Base-by-base conservation (phyloP, 257 asterid species). In the Fraxinus pennsylvanica region DNA sequence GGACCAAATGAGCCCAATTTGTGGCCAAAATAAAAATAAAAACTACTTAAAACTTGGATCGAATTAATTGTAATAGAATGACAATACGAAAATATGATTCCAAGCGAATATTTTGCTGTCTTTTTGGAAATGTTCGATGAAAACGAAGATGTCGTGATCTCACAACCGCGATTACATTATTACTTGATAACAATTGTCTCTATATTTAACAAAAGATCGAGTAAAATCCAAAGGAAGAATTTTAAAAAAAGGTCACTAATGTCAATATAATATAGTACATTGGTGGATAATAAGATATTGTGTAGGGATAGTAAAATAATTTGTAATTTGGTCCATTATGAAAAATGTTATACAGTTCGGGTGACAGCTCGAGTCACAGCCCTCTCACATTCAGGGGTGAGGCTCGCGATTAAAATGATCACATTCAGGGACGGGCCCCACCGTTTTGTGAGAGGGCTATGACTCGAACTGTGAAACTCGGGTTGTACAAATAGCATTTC, bases 1-100 rank as follows among this genome's bases (percentile, higher is more conserved):
- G 82, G 70, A 85, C 86, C 32, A 83, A 50, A 8, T 65, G 22
- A 17, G 15, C 2, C 45, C 4, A 52, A 30, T 22, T 63, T 63
- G 35, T 63, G 69, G 17, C 69, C 17, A 63, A 27, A 63, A 25
- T 17, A 12, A 12, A 63, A 22, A 22, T 25, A 63, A 6, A 27
- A 25, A 61, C 5, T 9, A 10, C 10, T 21, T 17, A 9, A 63
- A 0, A 63, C 19, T 10, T 10, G 17, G 15, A 4, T 63, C 19
- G 0, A 38, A 54, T 1, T 3, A 17, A 32, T 33, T 54, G 19
- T 19, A 0, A 3, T 33, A 9, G 1, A 22, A 25, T 47, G 59
- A 14, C 59, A 47, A 15, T 47, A 15, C 21, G 1, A 5, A 13
- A 47, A 47, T 3, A 47, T 4, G 0, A 14, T 14, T 47, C 7